Evolutionary conservation across 768 basidiomycete genomes (phyloP).

Genomic region (Leucocoprinus leucothites): DNA sequence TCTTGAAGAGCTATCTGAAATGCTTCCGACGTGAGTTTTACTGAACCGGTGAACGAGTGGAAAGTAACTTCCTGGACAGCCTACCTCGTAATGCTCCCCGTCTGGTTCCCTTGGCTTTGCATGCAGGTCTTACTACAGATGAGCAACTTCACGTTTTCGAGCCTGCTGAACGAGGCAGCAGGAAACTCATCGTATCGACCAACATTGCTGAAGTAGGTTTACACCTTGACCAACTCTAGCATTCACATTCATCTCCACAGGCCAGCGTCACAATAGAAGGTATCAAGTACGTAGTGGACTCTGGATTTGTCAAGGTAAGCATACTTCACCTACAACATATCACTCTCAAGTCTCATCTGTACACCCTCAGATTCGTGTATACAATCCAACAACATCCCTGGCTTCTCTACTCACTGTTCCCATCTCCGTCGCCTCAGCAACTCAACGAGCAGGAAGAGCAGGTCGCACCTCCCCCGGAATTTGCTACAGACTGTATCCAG

Average conservation of each 20-base stretch:
- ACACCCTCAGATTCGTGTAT: constrained; percentile 71
- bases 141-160: constrained; percentile 89
- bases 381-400: constrained; percentile 82
- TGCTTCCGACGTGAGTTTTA: constrained; percentile 59
- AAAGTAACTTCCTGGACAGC: constrained; percentile 24
- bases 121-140: constrained; percentile 84
- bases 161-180: constrained; percentile 63
- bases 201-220: constrained; percentile 88
- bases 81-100: constrained; percentile 52
- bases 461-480: constrained; percentile 91
- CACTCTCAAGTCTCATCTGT: neutral
- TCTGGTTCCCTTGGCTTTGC: constrained; percentile 71
- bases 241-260: constrained; percentile 29
- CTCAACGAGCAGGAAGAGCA: constrained; percentile 91
- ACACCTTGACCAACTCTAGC: neutral
- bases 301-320: constrained; percentile 89
- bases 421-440: constrained; percentile 84
- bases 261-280: constrained; percentile 98
- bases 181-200: constrained; percentile 91
- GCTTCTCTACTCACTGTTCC: constrained; percentile 83
- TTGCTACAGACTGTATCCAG: constrained; percentile 88
- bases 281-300: constrained; percentile 90
- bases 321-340: neutral
- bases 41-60: neutral
- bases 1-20: constrained; percentile 75